phyloP scores from a whole-genome alignment of 176 grass and related monocot species.

The Rhynchospora breviuscula region DNA sequence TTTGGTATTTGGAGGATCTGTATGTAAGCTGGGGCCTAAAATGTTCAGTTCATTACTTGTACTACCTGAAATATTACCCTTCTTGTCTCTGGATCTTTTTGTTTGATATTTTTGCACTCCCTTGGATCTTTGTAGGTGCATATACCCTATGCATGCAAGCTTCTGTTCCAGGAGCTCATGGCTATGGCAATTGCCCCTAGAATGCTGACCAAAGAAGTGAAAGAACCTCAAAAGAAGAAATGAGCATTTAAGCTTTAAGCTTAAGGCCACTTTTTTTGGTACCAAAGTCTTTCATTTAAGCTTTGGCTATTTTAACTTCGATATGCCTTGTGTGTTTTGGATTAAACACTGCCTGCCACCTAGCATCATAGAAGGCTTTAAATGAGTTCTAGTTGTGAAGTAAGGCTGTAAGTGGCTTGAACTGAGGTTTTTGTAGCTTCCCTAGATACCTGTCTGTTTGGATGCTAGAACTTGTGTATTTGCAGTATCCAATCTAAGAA shows the following conservation, averaged over 20 bases:
- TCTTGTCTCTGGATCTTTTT: neutral
- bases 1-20: neutral
- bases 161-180: conserved; percentile 95
- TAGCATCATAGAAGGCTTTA: neutral
- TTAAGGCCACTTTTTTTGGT: neutral
- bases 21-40: neutral
- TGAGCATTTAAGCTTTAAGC: conserved; percentile 12
- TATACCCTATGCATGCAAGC: conserved; percentile 90
- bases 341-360: neutral
- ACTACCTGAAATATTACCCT: neutral
- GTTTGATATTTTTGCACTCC: neutral
- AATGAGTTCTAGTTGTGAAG: neutral
- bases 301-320: neutral
- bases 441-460: neutral
- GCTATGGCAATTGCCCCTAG: conserved; percentile 88
- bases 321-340: neutral
- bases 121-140: conserved; percentile 41
- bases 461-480: neutral
- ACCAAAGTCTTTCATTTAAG: neutral
- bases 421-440: neutral
- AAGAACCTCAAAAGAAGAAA: conserved; percentile 56
- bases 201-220: conserved; percentile 71
- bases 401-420: neutral
- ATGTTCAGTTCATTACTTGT: neutral
- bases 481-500: neutral